Evolutionary conservation across 768 basidiomycete species (phyloP).

Genomic region (Boletus pseudopeckii): DNA sequence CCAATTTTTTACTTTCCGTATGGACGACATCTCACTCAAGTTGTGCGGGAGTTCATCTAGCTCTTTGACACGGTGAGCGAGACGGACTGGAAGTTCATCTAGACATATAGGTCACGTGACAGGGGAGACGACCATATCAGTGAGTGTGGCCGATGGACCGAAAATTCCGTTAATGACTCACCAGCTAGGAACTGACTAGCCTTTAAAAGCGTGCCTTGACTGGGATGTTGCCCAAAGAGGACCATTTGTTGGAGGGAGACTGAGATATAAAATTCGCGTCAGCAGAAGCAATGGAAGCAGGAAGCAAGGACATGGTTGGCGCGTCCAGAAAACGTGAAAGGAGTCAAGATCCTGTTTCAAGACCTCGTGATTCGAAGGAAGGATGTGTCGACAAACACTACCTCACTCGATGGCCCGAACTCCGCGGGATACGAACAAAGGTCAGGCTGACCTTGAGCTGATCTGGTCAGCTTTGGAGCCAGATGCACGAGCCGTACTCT

Average conservation of each 20-base stretch:
- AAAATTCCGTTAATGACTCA: constrained; percentile 27
- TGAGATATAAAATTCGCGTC: constrained; percentile 27
- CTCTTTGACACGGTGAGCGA: constrained; percentile 95
- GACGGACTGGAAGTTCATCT: constrained; percentile 93
- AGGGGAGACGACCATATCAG: neutral
- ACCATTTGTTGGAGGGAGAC: constrained; percentile 99
- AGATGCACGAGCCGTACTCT: neutral
- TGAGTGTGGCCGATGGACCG: neutral
- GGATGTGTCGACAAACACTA: neutral
- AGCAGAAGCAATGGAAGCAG: neutral
- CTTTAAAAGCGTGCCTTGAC: constrained; percentile 89
- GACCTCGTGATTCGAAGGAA: neutral
- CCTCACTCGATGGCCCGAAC: neutral
- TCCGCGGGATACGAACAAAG: neutral
- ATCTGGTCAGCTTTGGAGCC: neutral
- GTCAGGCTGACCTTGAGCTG: neutral
- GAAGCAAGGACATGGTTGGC: neutral
- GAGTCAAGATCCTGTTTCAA: too few relatives aligned
- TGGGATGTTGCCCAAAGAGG: constrained; percentile 92
- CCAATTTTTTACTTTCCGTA: constrained; percentile 96
- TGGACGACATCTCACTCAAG: constrained; percentile 85
- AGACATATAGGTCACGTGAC: neutral
- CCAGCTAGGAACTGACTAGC: constrained; percentile 87
- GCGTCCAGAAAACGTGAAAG: neutral
- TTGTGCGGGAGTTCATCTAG: constrained; percentile 92